Conservation (phyloP, 2,329 filamentous ascomycete species). For the Penicillium rolfsii region DNA sequence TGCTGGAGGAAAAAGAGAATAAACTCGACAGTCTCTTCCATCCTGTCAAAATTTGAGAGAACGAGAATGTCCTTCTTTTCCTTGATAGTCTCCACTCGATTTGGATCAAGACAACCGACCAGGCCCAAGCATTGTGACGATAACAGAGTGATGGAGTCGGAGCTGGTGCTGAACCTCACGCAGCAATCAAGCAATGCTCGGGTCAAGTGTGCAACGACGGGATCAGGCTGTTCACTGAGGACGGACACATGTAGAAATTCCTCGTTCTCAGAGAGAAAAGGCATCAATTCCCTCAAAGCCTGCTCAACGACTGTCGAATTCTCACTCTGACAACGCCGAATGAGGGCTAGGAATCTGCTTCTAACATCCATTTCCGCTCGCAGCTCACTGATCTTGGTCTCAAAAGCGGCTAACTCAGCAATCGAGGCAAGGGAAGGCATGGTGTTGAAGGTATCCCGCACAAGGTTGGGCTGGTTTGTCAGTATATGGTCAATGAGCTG, state of each 20-base stretch:
- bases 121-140: constrained; percentile 83
- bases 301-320: constrained; percentile 83
- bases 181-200: constrained; percentile 83
- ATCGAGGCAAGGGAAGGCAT: constrained; percentile 79
- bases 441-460: constrained; percentile 70
- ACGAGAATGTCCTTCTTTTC: constrained; percentile 84
- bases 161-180: constrained; percentile 73
- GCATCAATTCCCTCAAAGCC: constrained; percentile 74
- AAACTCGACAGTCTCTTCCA: constrained; percentile 81
- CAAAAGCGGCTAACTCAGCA: constrained; percentile 68
- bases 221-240: constrained; percentile 80
- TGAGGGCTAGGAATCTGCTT: constrained; percentile 71
- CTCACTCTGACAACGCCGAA: constrained; percentile 75
- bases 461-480: constrained; percentile 60
- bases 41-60: constrained; percentile 78
- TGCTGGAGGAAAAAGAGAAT: constrained; percentile 82
- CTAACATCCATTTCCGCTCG: constrained; percentile 68
- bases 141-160: constrained; percentile 69
- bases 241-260: constrained; percentile 77
- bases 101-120: constrained; percentile 89
- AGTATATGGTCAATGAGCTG: constrained; percentile 68
- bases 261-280: constrained; percentile 74
- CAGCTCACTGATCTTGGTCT: constrained; percentile 65
- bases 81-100: constrained; percentile 77
- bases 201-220: constrained; percentile 70